Base-by-base conservation (phyloP, 164 flowering plant genomes). In the Tinospora cordifolia region DNA sequence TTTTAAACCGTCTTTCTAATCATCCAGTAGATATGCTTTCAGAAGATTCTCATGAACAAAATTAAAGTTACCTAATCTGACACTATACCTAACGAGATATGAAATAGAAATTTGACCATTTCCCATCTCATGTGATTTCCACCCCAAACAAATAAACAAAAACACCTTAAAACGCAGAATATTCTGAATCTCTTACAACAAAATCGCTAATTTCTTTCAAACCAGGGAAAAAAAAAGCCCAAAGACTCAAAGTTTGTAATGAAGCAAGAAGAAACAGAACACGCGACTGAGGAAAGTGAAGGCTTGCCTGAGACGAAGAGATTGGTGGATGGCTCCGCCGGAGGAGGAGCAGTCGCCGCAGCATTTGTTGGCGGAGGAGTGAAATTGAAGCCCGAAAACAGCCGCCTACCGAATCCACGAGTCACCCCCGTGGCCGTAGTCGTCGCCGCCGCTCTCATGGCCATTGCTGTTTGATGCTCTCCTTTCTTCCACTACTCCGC, bases 241-340 rank as follows among this genome's bases (percentile, higher is more conserved):
- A 54, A 54, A 54, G 21, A 51, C 19, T n/a, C n/a, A 51, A 54
- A 54, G 22, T 54, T 54, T 54, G 9, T n/a, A 8, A 54, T n/a
- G 22, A 54, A 54, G 0, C 2, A 51, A 51, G 59, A 51, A n/a
- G 22, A 15, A 51, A 15, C 59, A 51, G 46, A 51, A 51, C 21
- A 17, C n/a, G n/a, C 60, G 24, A 54, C n/a, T 54, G 60, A 51
- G 65, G 22, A 66, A 25, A 46, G 57, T 30, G 38, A n/a, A 38
- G 39, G 46, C 36, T 30, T 75, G 73, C 89, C 86, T 30, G 87
- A 86, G 66, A 86, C 84, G 74, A 84, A 86, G 66, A 86, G 87
- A 65, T 84, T 86, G 51, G 83, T 74, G 13, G 80, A 80, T 10
- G 90, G 90, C 17, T 84, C 87, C 14, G 83, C 87, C 2, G 75